Evolutionary conservation across 306 rosid genomes (phyloP), one percentile per base, ranked within the genome.

Genomic region (Prunus davidiana): DNA sequence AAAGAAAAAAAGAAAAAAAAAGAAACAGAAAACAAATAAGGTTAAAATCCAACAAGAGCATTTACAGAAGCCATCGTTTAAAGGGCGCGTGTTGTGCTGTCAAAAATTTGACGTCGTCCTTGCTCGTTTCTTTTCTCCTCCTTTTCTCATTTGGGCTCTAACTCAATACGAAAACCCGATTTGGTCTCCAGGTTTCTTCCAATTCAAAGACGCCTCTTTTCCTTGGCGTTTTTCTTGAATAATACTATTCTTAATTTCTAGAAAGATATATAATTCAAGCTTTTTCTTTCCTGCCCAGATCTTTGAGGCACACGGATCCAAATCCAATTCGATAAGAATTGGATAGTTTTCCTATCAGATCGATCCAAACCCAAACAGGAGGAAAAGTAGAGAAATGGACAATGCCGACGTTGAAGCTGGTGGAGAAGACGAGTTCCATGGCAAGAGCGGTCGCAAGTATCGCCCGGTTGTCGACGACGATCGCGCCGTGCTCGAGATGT

Each of bases 401-500:
- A 91, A 89, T 78, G 95, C 55, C 27, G 98, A 95, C 81, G 82
- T 92, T 5, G 99, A 96, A 76, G 90, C 87, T 65, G 90, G 88
- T 14, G 89, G 85, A 20, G 98, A 90, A 3, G 97, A 89, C 22
- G 91, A 88, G 64, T 86, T 89, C 68, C 89, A 56, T 25, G 85
- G 78, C 22, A 88, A 81, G 80, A 76, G 80, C 13, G 98, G 93
- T 30, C 87, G 96, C 79, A 84, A 90, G 89, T 96, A 96, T 64
- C 89, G 96, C 20, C 97, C 99, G 1, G 99, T 96, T 0, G 86
- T 92, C 86, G 97, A 86, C 72, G 82, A 89, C 74, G 98, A 96
- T 92, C 97, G 98, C 22, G 98, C 97, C 18, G 99, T 96, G 55
- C 97, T 96, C 69, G 93, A 96, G 82, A 96, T 96, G 99, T 92